Conservation (phyloP, 73 alveolate species). For the Paramecium primaurelia region DNA sequence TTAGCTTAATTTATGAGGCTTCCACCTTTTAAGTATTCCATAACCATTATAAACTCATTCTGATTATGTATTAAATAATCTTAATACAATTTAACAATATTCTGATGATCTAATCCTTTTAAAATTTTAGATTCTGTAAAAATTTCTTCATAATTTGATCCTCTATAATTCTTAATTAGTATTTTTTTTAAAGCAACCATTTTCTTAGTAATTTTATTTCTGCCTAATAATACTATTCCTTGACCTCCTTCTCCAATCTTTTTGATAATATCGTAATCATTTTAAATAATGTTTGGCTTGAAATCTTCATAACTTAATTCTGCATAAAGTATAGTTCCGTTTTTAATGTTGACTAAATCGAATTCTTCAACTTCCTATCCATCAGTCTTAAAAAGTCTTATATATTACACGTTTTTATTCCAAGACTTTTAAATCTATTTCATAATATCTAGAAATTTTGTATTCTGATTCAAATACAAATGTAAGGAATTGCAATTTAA, state of each 20-base stretch:
- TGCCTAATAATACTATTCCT: constrained; percentile 58
- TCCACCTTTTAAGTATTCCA: constrained; percentile 92
- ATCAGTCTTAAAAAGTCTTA: not conserved
- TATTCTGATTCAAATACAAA: not conserved
- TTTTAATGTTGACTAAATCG: not conserved
- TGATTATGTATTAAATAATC: constrained; percentile 56
- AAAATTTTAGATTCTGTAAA: constrained; percentile 59
- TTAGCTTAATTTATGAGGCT: constrained; percentile 68
- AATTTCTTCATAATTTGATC: not conserved
- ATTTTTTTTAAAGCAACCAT: constrained; percentile 68
- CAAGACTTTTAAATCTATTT: not conserved
- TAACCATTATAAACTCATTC: constrained; percentile 66
- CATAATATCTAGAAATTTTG: not conserved
- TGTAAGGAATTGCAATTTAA: not conserved
- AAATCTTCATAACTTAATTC: not conserved
- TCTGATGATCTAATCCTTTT: constrained; percentile 68
- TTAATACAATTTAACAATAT: constrained; percentile 70
- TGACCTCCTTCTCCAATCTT: constrained; percentile 59
- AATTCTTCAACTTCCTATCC: not conserved
- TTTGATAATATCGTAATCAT: constrained; percentile 2
- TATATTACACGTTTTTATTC: not conserved
- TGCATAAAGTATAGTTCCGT: not conserved
- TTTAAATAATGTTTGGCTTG: not conserved
- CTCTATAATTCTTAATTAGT: not conserved
- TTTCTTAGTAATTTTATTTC: constrained; percentile 72